phyloP scores from a whole-genome alignment of 805 yeast genomes.

The Lipomyces yamadae region DNA sequence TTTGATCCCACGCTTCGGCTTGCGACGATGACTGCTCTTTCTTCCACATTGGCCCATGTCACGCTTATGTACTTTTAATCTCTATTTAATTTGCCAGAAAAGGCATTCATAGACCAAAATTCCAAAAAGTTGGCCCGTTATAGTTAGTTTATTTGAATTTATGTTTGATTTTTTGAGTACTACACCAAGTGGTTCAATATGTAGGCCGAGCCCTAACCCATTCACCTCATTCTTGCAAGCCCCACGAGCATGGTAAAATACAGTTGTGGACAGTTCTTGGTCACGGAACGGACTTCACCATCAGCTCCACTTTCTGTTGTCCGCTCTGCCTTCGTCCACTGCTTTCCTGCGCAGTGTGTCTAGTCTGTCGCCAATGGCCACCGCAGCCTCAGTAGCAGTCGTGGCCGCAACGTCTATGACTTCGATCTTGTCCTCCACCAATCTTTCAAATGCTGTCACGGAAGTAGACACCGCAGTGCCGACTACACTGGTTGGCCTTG shows the following conservation, averaged over 20 bases:
- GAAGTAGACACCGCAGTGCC: not conserved
- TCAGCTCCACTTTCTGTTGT: not conserved
- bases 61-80: not conserved
- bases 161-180: not conserved
- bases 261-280: not conserved
- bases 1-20: not conserved
- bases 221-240: too few relatives aligned
- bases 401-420: not conserved
- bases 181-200: too few relatives aligned
- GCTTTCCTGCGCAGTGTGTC: not conserved
- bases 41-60: not conserved
- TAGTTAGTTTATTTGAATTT: not conserved
- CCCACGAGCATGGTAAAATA: too few relatives aligned
- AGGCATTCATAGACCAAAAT: not conserved
- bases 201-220: not conserved
- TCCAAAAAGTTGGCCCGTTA: not conserved
- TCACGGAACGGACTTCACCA: not conserved
- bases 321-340: not conserved
- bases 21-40: not conserved
- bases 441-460: not conserved
- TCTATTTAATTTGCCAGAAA: not conserved
- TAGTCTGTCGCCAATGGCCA: constrained; percentile 5
- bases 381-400: constrained; percentile 3
- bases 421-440: not conserved
- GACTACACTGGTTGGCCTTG: constrained; percentile 4